Base-by-base conservation (phyloP, 2,329 filamentous ascomycete species). In the Colletotrichum chlorophyti region DNA sequence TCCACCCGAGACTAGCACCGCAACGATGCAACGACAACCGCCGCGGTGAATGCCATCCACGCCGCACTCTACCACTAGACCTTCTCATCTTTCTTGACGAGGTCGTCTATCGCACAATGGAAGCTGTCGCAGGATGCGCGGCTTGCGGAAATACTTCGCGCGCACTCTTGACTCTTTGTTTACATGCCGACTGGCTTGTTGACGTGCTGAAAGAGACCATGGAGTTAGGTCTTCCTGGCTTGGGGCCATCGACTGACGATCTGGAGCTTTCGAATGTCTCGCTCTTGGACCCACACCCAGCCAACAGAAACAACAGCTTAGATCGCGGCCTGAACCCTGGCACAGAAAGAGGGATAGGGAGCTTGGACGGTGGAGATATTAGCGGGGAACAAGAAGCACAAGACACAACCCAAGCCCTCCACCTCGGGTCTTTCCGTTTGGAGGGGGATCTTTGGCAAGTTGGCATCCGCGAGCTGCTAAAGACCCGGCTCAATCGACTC, bases 171-270 rank as follows among this genome's bases (percentile, higher is more conserved):
- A 50, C n/a, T 9, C 47, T 50, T 8, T 32, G n/a, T 12, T 24
- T 40, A 3, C 47, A 40, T 24, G 15, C 40, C 34, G 47, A 50
- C 17, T 50, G 47, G 47, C 24, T 50, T n/a, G 47, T 31, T 6
- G 47, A 50, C 14, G 47, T 50, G 11, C 14, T 50, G 35, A 50
- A 14, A 17, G 47, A 29, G 24, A 50, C 47, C 2, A 29, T 50
- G 47, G 47, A 40, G 34, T 21, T 24, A 14, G 47, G 17, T 15
- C 46, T 49, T 27, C 24, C 24, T 12, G 17, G 23, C 14, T 12
- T n/a, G 17, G 21, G 9, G 14, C 12, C 19, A 24, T 41, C 21
- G 10, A n/a, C 17, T 21, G 21, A 40, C 10, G 15, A 8, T n/a
- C 35, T 40, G 6, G 35, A 21, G 6, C 3, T 6, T 12, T n/a